Conservation (phyloP, 1,139 yeast genomes). For the Candida pseudoviswanathii region DNA sequence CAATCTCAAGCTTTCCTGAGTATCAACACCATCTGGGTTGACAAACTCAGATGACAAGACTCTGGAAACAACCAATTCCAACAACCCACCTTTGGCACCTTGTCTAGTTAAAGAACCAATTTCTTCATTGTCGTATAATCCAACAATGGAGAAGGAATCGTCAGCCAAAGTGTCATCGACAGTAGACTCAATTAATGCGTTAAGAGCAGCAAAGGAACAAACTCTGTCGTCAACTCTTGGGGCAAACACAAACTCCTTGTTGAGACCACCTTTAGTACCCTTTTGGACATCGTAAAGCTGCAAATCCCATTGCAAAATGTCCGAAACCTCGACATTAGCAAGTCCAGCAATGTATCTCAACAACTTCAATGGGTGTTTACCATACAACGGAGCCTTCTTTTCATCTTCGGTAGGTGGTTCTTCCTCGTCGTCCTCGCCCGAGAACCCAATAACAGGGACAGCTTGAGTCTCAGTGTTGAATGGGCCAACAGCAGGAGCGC, state of each 20-base stretch:
- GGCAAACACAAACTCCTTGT: conserved; percentile 42
- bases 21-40: conserved; percentile 19
- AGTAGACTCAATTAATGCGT: conserved; percentile 33
- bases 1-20: conserved; percentile 26
- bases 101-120: conserved; percentile 46
- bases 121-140: conserved; percentile 48
- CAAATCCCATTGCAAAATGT: conserved; percentile 39
- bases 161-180: conserved; percentile 21
- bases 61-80: conserved; percentile 39
- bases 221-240: conserved; percentile 49
- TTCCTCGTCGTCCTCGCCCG: conserved; percentile 19
- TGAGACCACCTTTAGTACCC: conserved; percentile 44
- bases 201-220: conserved; percentile 44
- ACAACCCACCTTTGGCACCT: conserved; percentile 43
- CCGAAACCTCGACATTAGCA: conserved; percentile 26
- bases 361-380: conserved; percentile 39
- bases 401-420: conserved; percentile 34
- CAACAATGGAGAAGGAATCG: conserved; percentile 39
- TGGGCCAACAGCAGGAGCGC: conserved; percentile 32
- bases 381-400: conserved; percentile 35
- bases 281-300: conserved; percentile 45
- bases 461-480: conserved; percentile 43
- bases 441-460: conserved; percentile 45
- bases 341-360: conserved; percentile 37
- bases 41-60: conserved; percentile 28